Base-by-base conservation (phyloP, 805 yeast genomes). In the Yamadazyma philogaea region DNA sequence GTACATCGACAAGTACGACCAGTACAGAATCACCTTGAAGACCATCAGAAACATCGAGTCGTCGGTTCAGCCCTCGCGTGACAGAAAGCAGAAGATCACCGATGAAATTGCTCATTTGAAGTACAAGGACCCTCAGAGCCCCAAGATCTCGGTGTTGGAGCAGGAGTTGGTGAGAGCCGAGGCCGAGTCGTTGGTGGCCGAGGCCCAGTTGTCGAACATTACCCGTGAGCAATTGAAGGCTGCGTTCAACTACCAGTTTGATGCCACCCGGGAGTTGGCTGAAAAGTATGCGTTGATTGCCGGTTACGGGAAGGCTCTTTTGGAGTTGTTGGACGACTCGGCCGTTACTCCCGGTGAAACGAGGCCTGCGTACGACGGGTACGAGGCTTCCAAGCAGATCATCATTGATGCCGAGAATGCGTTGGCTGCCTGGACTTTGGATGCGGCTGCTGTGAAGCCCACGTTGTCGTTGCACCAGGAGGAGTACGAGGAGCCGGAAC, bases 311-410 rank as follows among this genome's bases (percentile, higher is more conserved):
- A 85, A 85, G 71, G 93, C 91, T 24, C 67, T 87, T 45, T 74
- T 87, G 60, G 91, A 85, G 69, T 75, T 87, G 60, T 74, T 87
- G 60, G 95, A 86, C 59, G 93, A 85, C 59, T 70, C 87, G 49
- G 86, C 93, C 48, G 91, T 86, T 40, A 84, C 91, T 46, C 95
- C 95, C 46, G 95, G 95, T 74, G 95, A 86, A 72, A 84, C 91
- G 37, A 83, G 93, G 79, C 84, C 90, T 31, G 84, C 90, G 45
- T 85, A 85, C 63, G 95, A 85, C 57, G 95, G 95, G 54, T 85
- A 84, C 64, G 93, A 85, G 65, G 89, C 91, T 36, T 83, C 91
- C 32, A 85, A 84, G 70, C 95, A 85, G 70, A 85, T 85, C 64
- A 84, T 85, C 57, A 81, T 85, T 54, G 95, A 85, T 59, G 87